Base-by-base conservation (phyloP, 768 basidiomycete species). In the Mycena pura region DNA sequence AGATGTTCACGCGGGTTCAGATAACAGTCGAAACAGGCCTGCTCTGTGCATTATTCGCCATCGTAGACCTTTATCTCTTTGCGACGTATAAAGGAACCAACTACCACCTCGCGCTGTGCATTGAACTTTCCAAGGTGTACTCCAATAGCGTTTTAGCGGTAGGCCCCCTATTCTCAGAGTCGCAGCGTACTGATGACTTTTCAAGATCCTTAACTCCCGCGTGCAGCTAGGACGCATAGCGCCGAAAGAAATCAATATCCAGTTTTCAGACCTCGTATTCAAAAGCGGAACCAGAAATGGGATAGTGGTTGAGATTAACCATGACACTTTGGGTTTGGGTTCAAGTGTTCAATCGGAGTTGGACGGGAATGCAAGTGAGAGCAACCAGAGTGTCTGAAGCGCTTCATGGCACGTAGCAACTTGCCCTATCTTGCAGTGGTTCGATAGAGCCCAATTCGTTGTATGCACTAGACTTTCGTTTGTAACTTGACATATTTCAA, bases 51-150 rank as follows among this genome's bases (percentile, higher is more conserved):
- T 22, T 58, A 8, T 39, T 59, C 3, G 65, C 65, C 19, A 11
- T 57, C 11, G 24, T 67, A 4, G 62, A 69, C 32, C 60, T 69
- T 15, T 48, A 39, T 15, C 56, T 69, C 2, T 69, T 64, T 47
- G 38, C 29, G 28, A 49, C 9, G 9, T 59, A 39, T 40, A 53
- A 50, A 27, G 36, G 41, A 29, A 27, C 36, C 17, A 55, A 50
- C 40, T 59, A 54, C 19, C 62, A 64, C 32, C 6, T 64, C 38
- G 19, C 50, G 39, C 3, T 59, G 11, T 57, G 57, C 51, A 53
- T 45, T 8, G 31, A 19, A 5, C n/a, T 64, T 1, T 60, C 57
- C 15, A 64, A 64, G 27, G 14, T 49, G 9, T 64, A 64, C 21
- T 59, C 57, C 3, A 64, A 64, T 28, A 54, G 51, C 27, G 41